phyloP scores from a whole-genome alignment of 2,329 filamentous ascomycete species.

The Sporothrix euskadiensis region DNA sequence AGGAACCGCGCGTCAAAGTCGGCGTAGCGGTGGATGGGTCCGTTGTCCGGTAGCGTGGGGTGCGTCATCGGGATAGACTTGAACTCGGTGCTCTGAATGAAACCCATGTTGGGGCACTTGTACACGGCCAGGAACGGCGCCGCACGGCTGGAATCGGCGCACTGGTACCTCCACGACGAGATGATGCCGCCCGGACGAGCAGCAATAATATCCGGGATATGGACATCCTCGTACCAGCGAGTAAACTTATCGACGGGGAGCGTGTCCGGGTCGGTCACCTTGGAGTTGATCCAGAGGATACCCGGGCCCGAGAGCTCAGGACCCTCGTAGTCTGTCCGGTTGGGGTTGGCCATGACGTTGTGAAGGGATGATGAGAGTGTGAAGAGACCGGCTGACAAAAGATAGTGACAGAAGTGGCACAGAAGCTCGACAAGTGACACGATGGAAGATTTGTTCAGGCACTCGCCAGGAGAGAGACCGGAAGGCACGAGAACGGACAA shows the following conservation, averaged over 20 bases:
- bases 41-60: slow-evolving; percentile 16
- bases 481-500: neutral
- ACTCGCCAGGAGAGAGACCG: neutral
- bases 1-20: slow-evolving; percentile 21
- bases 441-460: neutral
- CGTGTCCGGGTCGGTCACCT: slow-evolving; percentile 15
- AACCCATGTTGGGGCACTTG: slow-evolving; percentile 26
- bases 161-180: slow-evolving; percentile 32
- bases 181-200: slow-evolving; percentile 31
- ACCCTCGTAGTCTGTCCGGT: slow-evolving; percentile 19
- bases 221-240: slow-evolving; percentile 33
- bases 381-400: neutral
- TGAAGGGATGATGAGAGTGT: neutral
- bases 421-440: neutral
- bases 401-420: neutral
- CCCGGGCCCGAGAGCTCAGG: slow-evolving; percentile 22
- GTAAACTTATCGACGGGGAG: slow-evolving; percentile 26
- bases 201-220: slow-evolving; percentile 34
- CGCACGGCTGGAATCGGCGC: slow-evolving; percentile 21
- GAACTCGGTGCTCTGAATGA: slow-evolving; percentile 22
- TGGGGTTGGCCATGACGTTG: slow-evolving; percentile 22
- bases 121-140: slow-evolving; percentile 33
- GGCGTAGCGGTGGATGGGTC: slow-evolving; percentile 17
- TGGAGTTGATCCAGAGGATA: slow-evolving; percentile 30
- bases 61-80: slow-evolving; percentile 25